Percentiles rank a stretch among this genome's conserved stretches.
Conservation (phyloP, 495 filamentous ascomycete genomes). For the Tuber microsphaerosporum region DNA sequence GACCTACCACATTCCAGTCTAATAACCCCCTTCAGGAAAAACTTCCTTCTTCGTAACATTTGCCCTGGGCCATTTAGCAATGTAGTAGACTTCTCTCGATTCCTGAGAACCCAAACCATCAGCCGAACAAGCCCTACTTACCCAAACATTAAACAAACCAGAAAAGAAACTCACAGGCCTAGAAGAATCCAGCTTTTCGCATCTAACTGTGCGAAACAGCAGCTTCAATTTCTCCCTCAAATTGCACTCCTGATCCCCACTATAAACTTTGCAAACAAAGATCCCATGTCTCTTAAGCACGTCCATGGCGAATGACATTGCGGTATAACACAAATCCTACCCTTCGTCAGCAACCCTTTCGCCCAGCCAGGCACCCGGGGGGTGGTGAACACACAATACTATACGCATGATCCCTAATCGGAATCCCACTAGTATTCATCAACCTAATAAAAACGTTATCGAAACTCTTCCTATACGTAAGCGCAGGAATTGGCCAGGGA, state of each 20-base stretch:
- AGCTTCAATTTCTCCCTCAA: conserved; percentile 64
- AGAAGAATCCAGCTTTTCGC: conserved; percentile 85
- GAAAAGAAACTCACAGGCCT: conserved; percentile 57
- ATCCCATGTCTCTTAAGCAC: conserved; percentile 74
- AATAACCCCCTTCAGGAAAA: not conserved
- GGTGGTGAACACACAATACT: conserved; percentile 67
- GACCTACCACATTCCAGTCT: not conserved
- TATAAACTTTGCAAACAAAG: conserved; percentile 97
- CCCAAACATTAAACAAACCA: not conserved
- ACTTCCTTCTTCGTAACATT: conserved; percentile 31
- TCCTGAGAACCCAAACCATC: conserved; percentile 53
- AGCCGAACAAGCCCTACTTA: not conserved
- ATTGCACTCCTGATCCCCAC: conserved; percentile 72
- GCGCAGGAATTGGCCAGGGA: conserved; percentile 76
- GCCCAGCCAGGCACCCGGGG: not conserved
- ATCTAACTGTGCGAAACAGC: conserved; percentile 68
- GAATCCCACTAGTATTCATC: conserved; percentile 94
- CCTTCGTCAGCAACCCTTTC: not conserved
- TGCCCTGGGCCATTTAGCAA: conserved; percentile 59
- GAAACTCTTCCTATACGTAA: conserved; percentile 75
- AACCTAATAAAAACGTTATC: conserved; percentile 92
- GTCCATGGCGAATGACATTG: conserved; percentile 72
- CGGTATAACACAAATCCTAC: conserved; percentile 82
- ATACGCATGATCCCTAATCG: conserved; percentile 78
- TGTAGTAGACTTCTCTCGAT: conserved; percentile 82